Evolutionary conservation across 768 basidiomycete species (phyloP).

Genomic region (Calocybe indica): DNA sequence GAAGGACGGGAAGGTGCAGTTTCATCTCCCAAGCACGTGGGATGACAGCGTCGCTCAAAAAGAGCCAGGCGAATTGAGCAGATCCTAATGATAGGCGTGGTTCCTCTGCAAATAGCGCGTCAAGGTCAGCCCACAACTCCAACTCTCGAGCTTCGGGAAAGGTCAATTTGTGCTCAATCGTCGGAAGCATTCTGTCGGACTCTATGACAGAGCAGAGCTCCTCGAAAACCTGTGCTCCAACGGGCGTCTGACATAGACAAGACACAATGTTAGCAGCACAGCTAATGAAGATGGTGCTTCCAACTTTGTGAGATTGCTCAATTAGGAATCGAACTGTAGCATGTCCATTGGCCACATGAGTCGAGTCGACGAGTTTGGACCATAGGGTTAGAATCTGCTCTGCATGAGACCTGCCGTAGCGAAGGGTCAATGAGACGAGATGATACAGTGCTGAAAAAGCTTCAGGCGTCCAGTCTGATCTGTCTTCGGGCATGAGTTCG

Average conservation of each 20-base stretch:
- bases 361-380: constrained; percentile 68
- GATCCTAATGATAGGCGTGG: constrained; percentile 69
- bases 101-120: constrained; percentile 67
- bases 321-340: constrained; percentile 79
- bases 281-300: constrained; percentile 68
- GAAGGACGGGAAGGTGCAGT: constrained; percentile 62
- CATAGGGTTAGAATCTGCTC: constrained; percentile 80
- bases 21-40: constrained; percentile 74
- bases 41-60: constrained; percentile 70
- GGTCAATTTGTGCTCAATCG: constrained; percentile 63
- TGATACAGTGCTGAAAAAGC: constrained; percentile 70
- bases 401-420: constrained; percentile 66
- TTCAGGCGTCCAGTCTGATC: constrained; percentile 46
- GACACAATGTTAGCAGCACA: constrained; percentile 81
- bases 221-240: constrained; percentile 69
- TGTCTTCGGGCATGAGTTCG: constrained; percentile 59
- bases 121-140: constrained; percentile 76
- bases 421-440: constrained; percentile 75
- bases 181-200: constrained; percentile 78
- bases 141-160: constrained; percentile 61
- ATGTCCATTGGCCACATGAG: constrained; percentile 68
- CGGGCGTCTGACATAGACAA: constrained; percentile 72
- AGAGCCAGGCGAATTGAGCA: constrained; percentile 85
- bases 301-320: constrained; percentile 83
- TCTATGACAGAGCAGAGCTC: constrained; percentile 84